Base-by-base conservation (phyloP, 257 asterid genomes). In the Echites panduratus region DNA sequence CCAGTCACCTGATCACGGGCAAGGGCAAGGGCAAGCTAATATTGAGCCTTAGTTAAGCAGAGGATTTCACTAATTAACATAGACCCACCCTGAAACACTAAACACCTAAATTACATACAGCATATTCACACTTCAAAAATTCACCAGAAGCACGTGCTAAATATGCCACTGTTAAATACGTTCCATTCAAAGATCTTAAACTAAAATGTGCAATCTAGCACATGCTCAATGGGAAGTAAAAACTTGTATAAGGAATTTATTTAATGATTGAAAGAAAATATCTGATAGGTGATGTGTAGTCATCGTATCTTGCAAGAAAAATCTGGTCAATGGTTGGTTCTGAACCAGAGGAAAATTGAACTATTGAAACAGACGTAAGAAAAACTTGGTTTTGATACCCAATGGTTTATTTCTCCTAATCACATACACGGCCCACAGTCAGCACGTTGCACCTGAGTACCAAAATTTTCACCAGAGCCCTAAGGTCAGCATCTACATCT, bases 401-500 rank as follows among this genome's bases (percentile, higher is more conserved):
- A 1, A 69, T 20, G 62, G 45, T 32, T 69, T 47, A 24, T 27
- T 47, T 49, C 47, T 47, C 14, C 61, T 27, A 27, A 29, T 44
- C 26, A 29, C 61, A 16, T 17, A 0, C 12, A 26, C 26, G 8
- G 13, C 43, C 9, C n/a, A 2, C 24, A 20, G 27, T 22, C 14
- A 47, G 35, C 11, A 24, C 4, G 41, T 27, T 20, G 22, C 47
- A 68, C 43, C 19, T 49, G 16, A 29, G 73, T 32, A 69, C 26
- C 20, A 50, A 69, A 69, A 69, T 5, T 50, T 67, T 2, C 53
- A 43, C 40, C 71, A 32, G 38, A 32, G n/a, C 44, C 38, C n/a
- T 41, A 43, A 64, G 38, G 38, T 50, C 24, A n/a, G 62, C 63
- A 47, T 14, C 73, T 69, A 91, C 56, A 80, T 77, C 85, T 88